Base-by-base conservation (phyloP, 805 yeast genomes). In the Saccharomyces paradoxus region DNA sequence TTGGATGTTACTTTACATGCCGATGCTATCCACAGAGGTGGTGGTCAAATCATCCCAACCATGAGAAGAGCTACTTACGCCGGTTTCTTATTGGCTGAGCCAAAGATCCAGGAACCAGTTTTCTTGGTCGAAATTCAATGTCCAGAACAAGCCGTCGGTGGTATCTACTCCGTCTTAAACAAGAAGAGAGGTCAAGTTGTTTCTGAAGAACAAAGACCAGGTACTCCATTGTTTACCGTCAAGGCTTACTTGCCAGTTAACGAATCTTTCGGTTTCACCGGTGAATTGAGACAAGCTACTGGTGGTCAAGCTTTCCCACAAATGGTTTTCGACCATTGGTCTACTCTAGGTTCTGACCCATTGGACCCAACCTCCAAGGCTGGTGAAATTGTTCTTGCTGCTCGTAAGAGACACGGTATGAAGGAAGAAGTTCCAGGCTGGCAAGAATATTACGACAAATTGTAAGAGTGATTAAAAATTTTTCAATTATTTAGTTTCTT, bases 241-340 rank as follows among this genome's bases (percentile, higher is more conserved):
- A 94, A 92, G 89, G 99, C 99, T 72, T 88, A 90, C 96, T 84
- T 92, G 81, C 99, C 99, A 77, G 97, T 92, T 70, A 94, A 92
- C 82, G 99, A 94, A 84, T 92, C 99, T 57, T 92, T 94, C 87
- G 99, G 99, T 87, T 92, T 92, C 96, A 87, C 96, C 71, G 94
- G 95, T 83, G 96, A 91, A 74, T 87, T 92, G 75, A 89, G 99
- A 85, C 97, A 92, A 82, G 97, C 98, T 75, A 92, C 99, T 74
- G 97, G 97, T 88, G 99, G 99, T 80, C 99, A 92, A 85, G 99
- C 99, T 78, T 92, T 92, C 99, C 99, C 99, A 81, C 98, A 92
- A 83, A 84, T 94, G 96, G 95, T 94, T 78, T 94, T 92, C 80
- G 98, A 94, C 79, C 99, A 92, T 79, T 92, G 98, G 98, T 81